Evolutionary conservation across 805 yeast genomes (phyloP).

Genomic region (Zygosaccharomyces bisporus): DNA sequence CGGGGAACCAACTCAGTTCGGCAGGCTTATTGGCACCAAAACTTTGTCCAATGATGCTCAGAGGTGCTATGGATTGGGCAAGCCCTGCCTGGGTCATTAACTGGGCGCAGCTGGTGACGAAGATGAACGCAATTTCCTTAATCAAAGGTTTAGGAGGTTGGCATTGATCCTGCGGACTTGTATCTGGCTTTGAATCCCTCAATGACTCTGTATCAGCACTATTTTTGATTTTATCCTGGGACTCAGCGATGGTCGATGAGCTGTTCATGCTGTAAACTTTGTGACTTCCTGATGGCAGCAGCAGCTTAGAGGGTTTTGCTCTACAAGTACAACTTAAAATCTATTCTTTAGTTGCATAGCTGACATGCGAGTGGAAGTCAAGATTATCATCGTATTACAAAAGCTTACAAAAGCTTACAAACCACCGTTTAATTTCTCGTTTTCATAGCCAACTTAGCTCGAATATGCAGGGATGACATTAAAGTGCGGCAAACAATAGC

Average conservation of each 20-base stretch:
- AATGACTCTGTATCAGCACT: background rate
- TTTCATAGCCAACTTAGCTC: background rate
- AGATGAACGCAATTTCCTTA: constrained; percentile 12
- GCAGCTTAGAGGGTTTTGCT: too few relatives aligned
- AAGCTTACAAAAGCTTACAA: background rate
- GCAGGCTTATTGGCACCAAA: constrained; percentile 19
- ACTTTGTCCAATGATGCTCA: constrained; percentile 18
- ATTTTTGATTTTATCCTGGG: background rate
- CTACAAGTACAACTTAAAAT: too few relatives aligned
- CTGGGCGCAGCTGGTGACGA: constrained; percentile 17
- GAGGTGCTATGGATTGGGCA: constrained; percentile 20
- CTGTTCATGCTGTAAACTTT: background rate
- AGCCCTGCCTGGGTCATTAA: constrained; percentile 23
- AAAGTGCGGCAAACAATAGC: background rate
- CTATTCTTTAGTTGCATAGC: too few relatives aligned
- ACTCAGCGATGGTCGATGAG: background rate
- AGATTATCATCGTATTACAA: too few relatives aligned
- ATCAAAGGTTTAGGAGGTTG: background rate
- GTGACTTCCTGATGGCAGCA: too few relatives aligned
- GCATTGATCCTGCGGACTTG: background rate
- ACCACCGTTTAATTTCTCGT: background rate
- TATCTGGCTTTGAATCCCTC: background rate
- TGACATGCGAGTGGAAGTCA: too few relatives aligned
- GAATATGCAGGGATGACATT: background rate
- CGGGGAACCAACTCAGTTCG: constrained; percentile 22